Conservation (phyloP, 108 stramenopile species). For the Conticribra weissflogii region DNA sequence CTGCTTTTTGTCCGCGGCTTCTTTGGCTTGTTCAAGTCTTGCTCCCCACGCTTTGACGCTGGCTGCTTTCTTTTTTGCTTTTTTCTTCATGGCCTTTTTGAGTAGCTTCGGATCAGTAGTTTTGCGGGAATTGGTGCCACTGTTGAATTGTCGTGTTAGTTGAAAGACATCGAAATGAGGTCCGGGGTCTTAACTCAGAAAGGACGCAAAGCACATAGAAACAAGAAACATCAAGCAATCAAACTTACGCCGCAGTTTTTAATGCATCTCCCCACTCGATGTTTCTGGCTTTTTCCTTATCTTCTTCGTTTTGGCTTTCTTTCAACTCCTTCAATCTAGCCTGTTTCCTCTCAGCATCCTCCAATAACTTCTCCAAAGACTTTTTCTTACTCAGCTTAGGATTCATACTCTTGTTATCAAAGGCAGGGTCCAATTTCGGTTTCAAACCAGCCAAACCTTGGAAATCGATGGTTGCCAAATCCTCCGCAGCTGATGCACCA, state of each 20-base stretch:
- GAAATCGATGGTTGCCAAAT: constrained; percentile 78
- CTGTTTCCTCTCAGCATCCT: constrained; percentile 86
- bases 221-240: constrained; percentile 2
- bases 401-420: constrained; percentile 72
- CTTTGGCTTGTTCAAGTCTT: constrained; percentile 69
- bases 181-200: background rate
- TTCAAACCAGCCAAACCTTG: constrained; percentile 81
- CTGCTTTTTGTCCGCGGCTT: constrained; percentile 74
- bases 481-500: constrained; percentile 46
- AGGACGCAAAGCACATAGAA: constrained; percentile 2
- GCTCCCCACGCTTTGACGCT: constrained; percentile 83
- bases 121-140: constrained; percentile 57
- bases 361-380: constrained; percentile 81
- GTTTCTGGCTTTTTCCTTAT: constrained; percentile 70
- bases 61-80: constrained; percentile 86
- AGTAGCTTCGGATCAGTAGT: constrained; percentile 85
- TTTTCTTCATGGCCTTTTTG: constrained; percentile 83
- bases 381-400: constrained; percentile 73
- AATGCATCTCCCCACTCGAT: constrained; percentile 84
- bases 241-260: constrained; percentile 62
- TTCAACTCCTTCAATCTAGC: constrained; percentile 75
- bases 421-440: constrained; percentile 28
- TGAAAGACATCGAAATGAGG: background rate
- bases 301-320: constrained; percentile 54
- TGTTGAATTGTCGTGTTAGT: background rate